Percentiles rank a stretch among this genome's conserved stretches.
Evolutionary conservation across 1,139 yeast species (phyloP).

Genomic region (Trichomonascaceae sp.): DNA sequence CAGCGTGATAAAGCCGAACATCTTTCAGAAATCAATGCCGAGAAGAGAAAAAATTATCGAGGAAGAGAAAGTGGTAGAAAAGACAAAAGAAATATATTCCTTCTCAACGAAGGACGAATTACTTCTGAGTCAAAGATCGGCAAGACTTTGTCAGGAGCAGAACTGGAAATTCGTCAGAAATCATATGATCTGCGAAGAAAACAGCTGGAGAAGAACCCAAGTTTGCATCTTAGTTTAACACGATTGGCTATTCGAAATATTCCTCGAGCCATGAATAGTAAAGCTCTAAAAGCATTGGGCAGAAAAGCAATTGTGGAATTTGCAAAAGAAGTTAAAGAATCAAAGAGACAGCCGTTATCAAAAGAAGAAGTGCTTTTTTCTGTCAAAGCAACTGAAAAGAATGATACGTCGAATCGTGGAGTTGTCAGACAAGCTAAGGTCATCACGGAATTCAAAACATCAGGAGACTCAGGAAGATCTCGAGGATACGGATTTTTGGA

Average conservation of each 20-base stretch:
- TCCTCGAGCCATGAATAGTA: slow-evolving; percentile 87
- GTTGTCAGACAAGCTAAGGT: slow-evolving; percentile 91
- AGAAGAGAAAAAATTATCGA: slow-evolving; percentile 62
- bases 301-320: slow-evolving; percentile 93
- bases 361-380: slow-evolving; percentile 87
- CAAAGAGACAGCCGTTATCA: slow-evolving; percentile 72
- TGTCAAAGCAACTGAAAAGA: slow-evolving; percentile 49
- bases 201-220: slow-evolving; percentile 84
- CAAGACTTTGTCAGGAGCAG: slow-evolving; percentile 57
- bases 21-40: slow-evolving; percentile 68
- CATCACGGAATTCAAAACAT: slow-evolving; percentile 83
- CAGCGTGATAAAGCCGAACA: slow-evolving; percentile 79
- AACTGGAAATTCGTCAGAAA: slow-evolving; percentile 82
- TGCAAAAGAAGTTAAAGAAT: slow-evolving; percentile 83
- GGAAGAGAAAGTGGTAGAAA: slow-evolving; percentile 78
- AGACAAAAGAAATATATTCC: slow-evolving; percentile 78
- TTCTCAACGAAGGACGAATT: slow-evolving; percentile 91
- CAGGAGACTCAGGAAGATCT: slow-evolving; percentile 83
- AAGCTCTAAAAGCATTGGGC: slow-evolving; percentile 83
- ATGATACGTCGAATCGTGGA: slow-evolving; percentile 49
- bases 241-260: slow-evolving; percentile 90
- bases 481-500: slow-evolving; percentile 97
- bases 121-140: slow-evolving; percentile 78
- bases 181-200: slow-evolving; percentile 82
- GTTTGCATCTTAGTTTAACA: slow-evolving; percentile 83